Evolutionary conservation across 345 rosid genomes (phyloP).

Genomic region (Pugionium dolabratum): DNA sequence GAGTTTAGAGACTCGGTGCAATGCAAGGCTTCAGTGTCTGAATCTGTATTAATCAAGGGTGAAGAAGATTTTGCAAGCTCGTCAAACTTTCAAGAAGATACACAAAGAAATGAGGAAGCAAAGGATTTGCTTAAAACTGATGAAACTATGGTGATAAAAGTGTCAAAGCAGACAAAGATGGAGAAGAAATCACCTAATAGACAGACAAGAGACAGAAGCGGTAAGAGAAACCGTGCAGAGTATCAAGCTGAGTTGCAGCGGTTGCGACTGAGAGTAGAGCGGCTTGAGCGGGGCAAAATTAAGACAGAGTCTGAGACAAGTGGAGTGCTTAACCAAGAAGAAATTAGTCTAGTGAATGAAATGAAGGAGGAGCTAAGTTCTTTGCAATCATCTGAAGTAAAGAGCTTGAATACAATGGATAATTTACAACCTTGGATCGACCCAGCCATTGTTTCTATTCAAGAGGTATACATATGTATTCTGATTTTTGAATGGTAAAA

Average conservation of each 20-base stretch:
- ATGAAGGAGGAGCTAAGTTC: constrained; percentile 50
- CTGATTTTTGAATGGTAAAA: not conserved
- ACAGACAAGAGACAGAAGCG: constrained; percentile 37
- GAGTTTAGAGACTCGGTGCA: constrained; percentile 41
- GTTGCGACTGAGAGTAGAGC: constrained; percentile 40
- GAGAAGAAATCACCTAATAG: constrained; percentile 41
- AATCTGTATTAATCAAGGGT: constrained; percentile 31
- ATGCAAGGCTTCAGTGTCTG: constrained; percentile 31
- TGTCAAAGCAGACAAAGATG: constrained; percentile 37
- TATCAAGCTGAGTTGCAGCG: constrained; percentile 34
- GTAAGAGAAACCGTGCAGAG: constrained; percentile 37
- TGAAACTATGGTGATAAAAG: constrained; percentile 34
- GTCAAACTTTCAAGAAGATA: constrained; percentile 62
- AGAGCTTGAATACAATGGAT: constrained; percentile 13
- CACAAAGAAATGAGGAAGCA: constrained; percentile 35
- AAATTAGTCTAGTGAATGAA: constrained; percentile 48
- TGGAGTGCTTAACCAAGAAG: constrained; percentile 45
- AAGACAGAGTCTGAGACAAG: constrained; percentile 35
- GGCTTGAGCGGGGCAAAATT: constrained; percentile 39
- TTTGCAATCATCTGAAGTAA: constrained; percentile 41
- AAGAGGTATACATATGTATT: constrained; percentile 39
- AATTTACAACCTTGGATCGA: constrained; percentile 51
- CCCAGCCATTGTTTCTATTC: constrained; percentile 31
- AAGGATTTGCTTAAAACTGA: constrained; percentile 32
- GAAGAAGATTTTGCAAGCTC: constrained; percentile 36